Evolutionary conservation across 2,329 filamentous ascomycete genomes (phyloP).

Genomic region (Nothopassalora personata): DNA sequence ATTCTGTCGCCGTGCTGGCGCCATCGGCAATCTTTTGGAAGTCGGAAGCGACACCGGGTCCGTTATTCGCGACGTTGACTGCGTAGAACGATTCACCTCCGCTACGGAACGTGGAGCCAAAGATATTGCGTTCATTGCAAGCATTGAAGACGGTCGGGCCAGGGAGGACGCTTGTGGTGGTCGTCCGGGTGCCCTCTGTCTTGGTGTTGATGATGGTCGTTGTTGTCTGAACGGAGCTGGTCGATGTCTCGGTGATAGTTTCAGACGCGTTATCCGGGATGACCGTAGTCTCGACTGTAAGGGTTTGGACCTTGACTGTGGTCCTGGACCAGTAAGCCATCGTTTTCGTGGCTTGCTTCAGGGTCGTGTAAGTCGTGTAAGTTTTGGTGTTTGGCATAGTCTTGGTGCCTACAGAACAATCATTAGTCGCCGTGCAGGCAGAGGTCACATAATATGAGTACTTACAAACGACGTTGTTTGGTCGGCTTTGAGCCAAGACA

Average conservation of each 20-base stretch:
- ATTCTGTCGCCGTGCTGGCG: conserved; percentile 3
- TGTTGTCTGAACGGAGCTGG: conserved; percentile 4
- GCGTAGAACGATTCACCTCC: not conserved
- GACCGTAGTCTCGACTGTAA: not conserved
- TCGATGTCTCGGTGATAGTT: not conserved
- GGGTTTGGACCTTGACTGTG: not conserved
- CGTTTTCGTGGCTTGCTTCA: not conserved
- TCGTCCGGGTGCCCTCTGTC: not conserved
- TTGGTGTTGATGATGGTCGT: conserved; percentile 3
- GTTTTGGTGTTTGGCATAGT: not conserved
- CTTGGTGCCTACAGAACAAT: not conserved
- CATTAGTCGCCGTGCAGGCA: too few relatives aligned
- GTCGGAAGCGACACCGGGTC: conserved; percentile 7
- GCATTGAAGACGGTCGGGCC: conserved; percentile 5
- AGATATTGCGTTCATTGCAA: conserved; percentile 4
- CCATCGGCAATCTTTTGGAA: conserved; percentile 8
- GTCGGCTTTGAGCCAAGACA: conserved; percentile 2
- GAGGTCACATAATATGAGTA: not conserved
- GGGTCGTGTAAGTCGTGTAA: not conserved
- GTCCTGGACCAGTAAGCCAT: not conserved
- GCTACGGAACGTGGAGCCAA: conserved; percentile 1
- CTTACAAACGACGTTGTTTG: conserved; percentile 5
- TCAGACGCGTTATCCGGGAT: not conserved
- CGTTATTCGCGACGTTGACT: conserved; percentile 6
- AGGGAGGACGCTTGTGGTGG: conserved; percentile 3